Conservation (phyloP, 2,329 filamentous ascomycete species). For the Diaporthe capsici region DNA sequence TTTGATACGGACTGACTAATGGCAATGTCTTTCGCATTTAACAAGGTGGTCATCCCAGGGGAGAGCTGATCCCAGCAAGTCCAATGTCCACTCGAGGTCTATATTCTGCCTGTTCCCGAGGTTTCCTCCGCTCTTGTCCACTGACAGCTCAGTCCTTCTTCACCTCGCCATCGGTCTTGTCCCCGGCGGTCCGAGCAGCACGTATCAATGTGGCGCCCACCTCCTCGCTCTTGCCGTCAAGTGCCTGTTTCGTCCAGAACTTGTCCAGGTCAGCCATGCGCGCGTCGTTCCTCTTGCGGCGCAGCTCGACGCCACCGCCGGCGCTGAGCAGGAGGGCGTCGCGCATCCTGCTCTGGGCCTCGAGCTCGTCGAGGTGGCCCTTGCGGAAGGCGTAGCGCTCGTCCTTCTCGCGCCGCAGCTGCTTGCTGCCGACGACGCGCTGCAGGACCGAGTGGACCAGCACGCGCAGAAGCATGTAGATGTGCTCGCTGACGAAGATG, state of each 20-base stretch:
- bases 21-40: no score
- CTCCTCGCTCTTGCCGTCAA: slow-evolving; percentile 54
- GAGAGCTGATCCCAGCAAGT: background rate
- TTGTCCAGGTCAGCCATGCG: slow-evolving; percentile 49
- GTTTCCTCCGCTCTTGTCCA: background rate
- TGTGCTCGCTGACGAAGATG: slow-evolving; percentile 81
- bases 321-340: slow-evolving; percentile 44
- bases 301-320: slow-evolving; percentile 2
- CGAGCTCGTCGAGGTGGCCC: slow-evolving; percentile 56
- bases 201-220: slow-evolving; percentile 53
- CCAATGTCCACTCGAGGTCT: background rate
- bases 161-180: background rate
- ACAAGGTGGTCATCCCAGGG: no score
- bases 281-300: slow-evolving; percentile 49
- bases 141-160: background rate
- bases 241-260: slow-evolving; percentile 60
- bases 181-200: background rate
- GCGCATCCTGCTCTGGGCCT: slow-evolving; percentile 47
- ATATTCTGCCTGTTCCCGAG: background rate
- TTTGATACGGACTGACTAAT: background rate
- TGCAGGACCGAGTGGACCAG: slow-evolving; percentile 53
- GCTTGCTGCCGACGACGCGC: slow-evolving; percentile 55
- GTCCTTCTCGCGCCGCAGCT: slow-evolving; percentile 57
- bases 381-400: slow-evolving; percentile 55
- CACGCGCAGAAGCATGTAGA: slow-evolving; percentile 73